phyloP scores from a whole-genome alignment of 495 filamentous ascomycete species.

The Amorphotheca resinae region DNA sequence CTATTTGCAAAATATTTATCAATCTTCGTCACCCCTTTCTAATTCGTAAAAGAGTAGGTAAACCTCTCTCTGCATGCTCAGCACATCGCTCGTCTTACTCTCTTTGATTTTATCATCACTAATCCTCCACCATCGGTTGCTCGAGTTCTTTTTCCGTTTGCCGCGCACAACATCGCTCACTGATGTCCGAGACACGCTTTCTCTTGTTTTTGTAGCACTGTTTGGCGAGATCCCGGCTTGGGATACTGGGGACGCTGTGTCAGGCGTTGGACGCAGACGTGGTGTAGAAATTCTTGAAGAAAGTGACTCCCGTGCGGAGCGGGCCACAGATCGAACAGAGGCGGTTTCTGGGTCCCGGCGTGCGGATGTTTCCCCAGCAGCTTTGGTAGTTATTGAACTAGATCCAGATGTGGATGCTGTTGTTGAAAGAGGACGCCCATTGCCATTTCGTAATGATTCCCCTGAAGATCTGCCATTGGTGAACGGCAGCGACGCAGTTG shows the following conservation, averaged over 20 bases:
- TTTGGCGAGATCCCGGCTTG: background rate
- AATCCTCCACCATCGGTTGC: slow-evolving; percentile 89
- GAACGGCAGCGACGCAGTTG: slow-evolving; percentile 15
- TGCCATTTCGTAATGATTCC: background rate
- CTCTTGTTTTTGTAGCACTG: background rate
- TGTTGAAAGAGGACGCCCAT: background rate
- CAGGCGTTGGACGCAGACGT: slow-evolving; percentile 7
- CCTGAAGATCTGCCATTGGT: slow-evolving; percentile 5
- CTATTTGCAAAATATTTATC: background rate
- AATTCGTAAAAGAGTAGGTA: slow-evolving; percentile 95
- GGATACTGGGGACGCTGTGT: background rate
- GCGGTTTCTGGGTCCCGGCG: slow-evolving; percentile 23
- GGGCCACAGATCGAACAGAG: slow-evolving; percentile 31
- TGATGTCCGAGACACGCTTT: background rate
- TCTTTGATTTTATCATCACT: slow-evolving; percentile 96
- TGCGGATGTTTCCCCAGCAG: slow-evolving; percentile 13
- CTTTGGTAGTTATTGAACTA: background rate
- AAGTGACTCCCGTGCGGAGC: slow-evolving; percentile 29
- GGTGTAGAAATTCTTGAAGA: slow-evolving; percentile 24
- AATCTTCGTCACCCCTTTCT: slow-evolving; percentile 22
- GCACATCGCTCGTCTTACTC: slow-evolving; percentile 76
- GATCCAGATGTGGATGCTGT: slow-evolving; percentile 2
- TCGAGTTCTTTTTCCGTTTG: slow-evolving; percentile 37
- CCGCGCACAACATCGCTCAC: slow-evolving; percentile 6
- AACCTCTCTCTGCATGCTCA: slow-evolving; percentile 89